Base-by-base conservation (phyloP, 257 asterid genomes). In the Fraxinus quadrangulata region DNA sequence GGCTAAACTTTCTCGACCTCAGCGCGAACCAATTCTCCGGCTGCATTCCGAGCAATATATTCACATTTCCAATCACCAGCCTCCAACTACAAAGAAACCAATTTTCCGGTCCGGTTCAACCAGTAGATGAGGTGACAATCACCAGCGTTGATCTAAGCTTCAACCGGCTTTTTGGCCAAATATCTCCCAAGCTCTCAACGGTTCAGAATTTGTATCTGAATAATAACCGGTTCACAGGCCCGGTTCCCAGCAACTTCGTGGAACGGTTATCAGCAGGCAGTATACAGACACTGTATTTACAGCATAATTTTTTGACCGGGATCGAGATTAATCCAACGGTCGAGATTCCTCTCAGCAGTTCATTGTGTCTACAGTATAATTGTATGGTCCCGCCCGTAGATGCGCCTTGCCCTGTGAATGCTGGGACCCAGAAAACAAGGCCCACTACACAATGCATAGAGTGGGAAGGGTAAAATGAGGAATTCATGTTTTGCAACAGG, bases 331-430 rank as follows among this genome's bases (percentile, higher is more conserved):
- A 81, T 71, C 97, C 98, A 79, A 85, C 92, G 86, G 96, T 85
- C 23, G 93, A 83, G 80, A 95, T 95, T 75, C 99, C 99, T 0
- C 30, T 86, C 75, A 88, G 88, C 77, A 83, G 90, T 13, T 93
- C 99, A 0, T 69, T 95, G 85, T 95, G 99, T 75, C 83, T 93
- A 79, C 98, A 91, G 88, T 95, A 95, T 54, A 95, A 94, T 79
- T 94, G 98, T 75, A 92, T 94, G 98, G 96, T 94, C 34, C 86
- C 81, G 31, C 98, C 98, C 33, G 87, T 92, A 11, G 86, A 88
- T 85, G 86, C 97, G 63, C 92, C 97, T 7, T 94, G 98, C 81
- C 98, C 99, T 1, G 67, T 85, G 75, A 90, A 89, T 84, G 92
- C 99, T 40, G 99, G 99, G 6, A 79, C 75, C 81, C 96, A 93